Percentiles rank a stretch among this genome's conserved stretches.
Evolutionary conservation across 352 stramenopile species (phyloP).

Genomic region (Achlya hypogyna): DNA sequence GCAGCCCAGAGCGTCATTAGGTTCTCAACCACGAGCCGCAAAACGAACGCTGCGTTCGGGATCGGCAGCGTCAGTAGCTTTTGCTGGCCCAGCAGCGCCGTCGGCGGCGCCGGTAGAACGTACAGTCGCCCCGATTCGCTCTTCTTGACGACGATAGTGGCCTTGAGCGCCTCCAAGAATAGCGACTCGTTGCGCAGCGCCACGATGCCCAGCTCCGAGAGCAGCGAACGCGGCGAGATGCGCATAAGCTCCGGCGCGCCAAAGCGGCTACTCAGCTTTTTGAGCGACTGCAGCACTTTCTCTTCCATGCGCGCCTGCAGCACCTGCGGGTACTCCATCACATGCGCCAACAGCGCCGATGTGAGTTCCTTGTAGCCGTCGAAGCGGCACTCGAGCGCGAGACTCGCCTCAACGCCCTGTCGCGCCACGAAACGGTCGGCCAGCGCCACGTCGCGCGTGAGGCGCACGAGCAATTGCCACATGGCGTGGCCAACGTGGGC

Average conservation of each 20-base stretch:
- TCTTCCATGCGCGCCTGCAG: conserved; percentile 83
- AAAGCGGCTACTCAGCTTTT: conserved; percentile 63
- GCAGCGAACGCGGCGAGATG: conserved; percentile 65
- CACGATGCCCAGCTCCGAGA: conserved; percentile 68
- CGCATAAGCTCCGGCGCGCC: conserved; percentile 64
- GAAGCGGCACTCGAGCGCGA: conserved; percentile 50
- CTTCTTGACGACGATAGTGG: conserved; percentile 63
- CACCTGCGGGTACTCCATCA: conserved; percentile 72
- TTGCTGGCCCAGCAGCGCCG: conserved; percentile 8
- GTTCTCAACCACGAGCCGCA: conserved; percentile 32
- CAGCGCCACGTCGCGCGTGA: conserved; percentile 70
- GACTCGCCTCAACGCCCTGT: conserved; percentile 47
- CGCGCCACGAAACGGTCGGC: conserved; percentile 44
- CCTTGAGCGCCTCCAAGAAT: conserved; percentile 62
- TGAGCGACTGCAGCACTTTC: conserved; percentile 66
- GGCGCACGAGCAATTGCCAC: conserved; percentile 54
- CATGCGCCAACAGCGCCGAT: conserved; percentile 52
- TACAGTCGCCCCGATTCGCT: conserved; percentile 74
- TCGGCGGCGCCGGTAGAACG: conserved; percentile 29
- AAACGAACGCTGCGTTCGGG: conserved; percentile 20
- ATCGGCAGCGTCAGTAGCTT: not conserved
- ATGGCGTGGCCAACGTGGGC: conserved; percentile 45
- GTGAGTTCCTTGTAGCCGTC: conserved; percentile 66
- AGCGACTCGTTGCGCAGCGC: conserved; percentile 65
- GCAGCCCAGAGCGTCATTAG: conserved; percentile 42